Evolutionary conservation across 2,329 filamentous ascomycete species (phyloP), one percentile per base, ranked within the genome.

Genomic region (Microdochium bolleyi): DNA sequence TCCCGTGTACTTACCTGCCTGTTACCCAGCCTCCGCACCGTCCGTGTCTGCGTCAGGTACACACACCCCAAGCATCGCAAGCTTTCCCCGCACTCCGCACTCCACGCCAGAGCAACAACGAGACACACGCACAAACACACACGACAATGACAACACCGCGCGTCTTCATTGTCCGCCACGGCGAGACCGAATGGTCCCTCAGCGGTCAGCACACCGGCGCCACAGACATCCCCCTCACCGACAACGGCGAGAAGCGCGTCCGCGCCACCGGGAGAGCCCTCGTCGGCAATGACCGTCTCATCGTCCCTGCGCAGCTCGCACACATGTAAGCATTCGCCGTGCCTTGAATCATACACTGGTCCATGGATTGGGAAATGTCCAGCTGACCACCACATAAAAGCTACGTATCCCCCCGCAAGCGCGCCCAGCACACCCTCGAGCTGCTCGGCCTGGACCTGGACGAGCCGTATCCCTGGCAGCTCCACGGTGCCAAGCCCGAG

Each of bases 131-230:
- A 38, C 5, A 38, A 46, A 3, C 9, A 24, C 9, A 46, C 7
- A 54, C 19, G 58, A 9, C n/a, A 46, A 71, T 71, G 69, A 49
- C 69, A 2, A 83, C 85, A 2, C 88, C 89, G 2, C 80, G 88
- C 51, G 84, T 89, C 66, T 92, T 92, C 74, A 82, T 94, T 60
- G 73, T 91, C 67, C 89, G 92, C 61, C 92, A 96, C 66, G 92
- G 92, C 71, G 90, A 96, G 74, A 97, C 92, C 3, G 90, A 95
- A 74, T 97, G 92, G 92, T 95, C 89, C 4, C 82, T 95, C 49
- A 87, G 87, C 60, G 92, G 90, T 53, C 80, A 84, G 51, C 89
- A 96, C 71, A 97, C 92, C 0, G 88, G 91, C 51, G 78, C 75
- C 25, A 88, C 88, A n/a, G 92, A 97, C 64, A 88, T 97, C 3